These are phyloP conservation scores for Breynia disticha DNA, from an alignment of 441 rosid species.

Conservation along the genomic window DNA sequence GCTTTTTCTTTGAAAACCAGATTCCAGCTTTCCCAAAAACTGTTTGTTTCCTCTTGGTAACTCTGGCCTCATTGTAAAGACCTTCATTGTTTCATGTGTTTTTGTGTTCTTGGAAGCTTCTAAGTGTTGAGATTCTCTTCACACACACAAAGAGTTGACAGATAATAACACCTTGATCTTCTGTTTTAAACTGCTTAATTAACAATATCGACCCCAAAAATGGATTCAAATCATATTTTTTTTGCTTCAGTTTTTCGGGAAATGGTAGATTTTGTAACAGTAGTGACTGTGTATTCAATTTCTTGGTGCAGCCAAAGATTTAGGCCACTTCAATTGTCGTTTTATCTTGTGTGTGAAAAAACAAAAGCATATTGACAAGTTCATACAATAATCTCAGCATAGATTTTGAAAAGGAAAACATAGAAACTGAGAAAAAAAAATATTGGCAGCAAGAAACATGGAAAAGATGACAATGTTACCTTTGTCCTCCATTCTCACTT, in stretches of 20 bases:
- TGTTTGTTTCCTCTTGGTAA: constrained; percentile 34
- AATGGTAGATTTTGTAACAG: background rate
- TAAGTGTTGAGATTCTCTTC: constrained; percentile 25
- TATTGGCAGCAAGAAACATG: constrained; percentile 21
- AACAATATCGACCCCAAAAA: background rate
- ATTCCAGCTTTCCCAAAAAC: constrained; percentile 20
- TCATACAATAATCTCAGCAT: background rate
- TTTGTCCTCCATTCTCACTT: constrained; percentile 27
- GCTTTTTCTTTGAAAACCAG: constrained; percentile 18
- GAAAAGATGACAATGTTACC: constrained; percentile 27
- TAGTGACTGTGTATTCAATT: constrained; percentile 18
- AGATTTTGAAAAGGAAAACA: constrained; percentile 14
- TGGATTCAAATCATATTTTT: background rate
- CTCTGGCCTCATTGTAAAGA: constrained; percentile 12
- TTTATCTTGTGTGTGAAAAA: constrained; percentile 5
- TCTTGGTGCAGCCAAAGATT: constrained; percentile 18
- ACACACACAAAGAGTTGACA: background rate
- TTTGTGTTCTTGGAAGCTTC: constrained; percentile 38
- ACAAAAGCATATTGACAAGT: constrained; percentile 25
- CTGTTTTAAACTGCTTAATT: background rate
- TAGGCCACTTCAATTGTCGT: constrained; percentile 22
- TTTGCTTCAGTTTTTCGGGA: constrained; percentile 8
- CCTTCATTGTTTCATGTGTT: constrained; percentile 13
- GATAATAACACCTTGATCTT: constrained; percentile 15
- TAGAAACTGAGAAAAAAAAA: constrained; percentile 5